A percentile compares a stretch with the other conserved stretches of the same genome.
Evolutionary conservation across 306 rosid genomes (phyloP).

Genomic region (Quillaja saponaria): DNA sequence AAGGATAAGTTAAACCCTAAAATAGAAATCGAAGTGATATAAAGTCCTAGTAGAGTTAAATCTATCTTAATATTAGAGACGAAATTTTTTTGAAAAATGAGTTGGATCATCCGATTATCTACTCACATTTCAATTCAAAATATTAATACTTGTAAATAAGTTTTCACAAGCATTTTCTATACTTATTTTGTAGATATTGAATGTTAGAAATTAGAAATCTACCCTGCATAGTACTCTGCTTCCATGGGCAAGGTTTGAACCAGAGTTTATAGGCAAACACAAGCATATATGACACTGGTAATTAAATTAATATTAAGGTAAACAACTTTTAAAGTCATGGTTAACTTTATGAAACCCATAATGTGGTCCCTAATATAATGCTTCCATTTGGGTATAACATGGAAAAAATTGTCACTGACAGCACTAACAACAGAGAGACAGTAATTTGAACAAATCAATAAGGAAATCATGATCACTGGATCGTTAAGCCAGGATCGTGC

Average conservation of each 20-base stretch:
- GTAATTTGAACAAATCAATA: constrained; percentile 44
- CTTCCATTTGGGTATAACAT: constrained; percentile 61
- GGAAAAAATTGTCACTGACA: constrained; percentile 58
- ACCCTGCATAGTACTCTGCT: too few species aligned
- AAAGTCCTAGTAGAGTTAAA: too few species aligned
- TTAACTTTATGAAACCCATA: constrained; percentile 66
- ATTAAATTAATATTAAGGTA: constrained; percentile 31
- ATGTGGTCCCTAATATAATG: constrained; percentile 75
- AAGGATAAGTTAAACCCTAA: too few species aligned
- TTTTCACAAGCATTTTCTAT: too few species aligned
- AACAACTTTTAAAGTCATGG: constrained; percentile 42
- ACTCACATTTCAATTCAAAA: too few species aligned
- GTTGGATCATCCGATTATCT: too few species aligned
- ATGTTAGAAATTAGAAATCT: too few species aligned
- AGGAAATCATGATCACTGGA: constrained; percentile 45
- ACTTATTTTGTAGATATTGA: too few species aligned
- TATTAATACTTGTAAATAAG: too few species aligned
- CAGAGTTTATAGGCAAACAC: constrained; percentile 32
- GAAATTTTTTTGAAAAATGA: too few species aligned
- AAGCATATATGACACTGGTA: constrained; percentile 30
- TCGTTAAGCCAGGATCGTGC: constrained; percentile 65
- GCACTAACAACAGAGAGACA: constrained; percentile 51
- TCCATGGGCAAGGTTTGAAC: constrained; percentile 13
- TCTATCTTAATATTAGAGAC: too few species aligned
- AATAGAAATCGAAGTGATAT: too few species aligned